Percentiles rank a stretch among this genome's conserved stretches.
Conservation (phyloP, 2,329 filamentous ascomycete genomes). For the Penicillium sp. region DNA sequence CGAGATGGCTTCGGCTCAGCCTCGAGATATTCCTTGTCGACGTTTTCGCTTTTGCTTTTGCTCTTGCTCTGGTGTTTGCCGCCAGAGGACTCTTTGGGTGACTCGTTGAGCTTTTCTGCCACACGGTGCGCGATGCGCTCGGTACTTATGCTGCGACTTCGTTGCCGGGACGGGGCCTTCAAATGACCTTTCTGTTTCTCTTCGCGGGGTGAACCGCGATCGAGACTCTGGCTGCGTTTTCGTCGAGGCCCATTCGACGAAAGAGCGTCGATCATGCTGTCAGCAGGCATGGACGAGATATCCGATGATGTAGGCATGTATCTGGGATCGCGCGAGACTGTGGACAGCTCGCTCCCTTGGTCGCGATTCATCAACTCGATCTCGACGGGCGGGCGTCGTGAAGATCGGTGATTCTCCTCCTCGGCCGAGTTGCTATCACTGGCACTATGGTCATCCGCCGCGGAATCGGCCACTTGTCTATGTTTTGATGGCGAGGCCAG, state of each 20-base stretch:
- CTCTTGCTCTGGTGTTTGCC: slow-evolving; percentile 38
- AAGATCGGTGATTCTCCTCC: slow-evolving; percentile 70
- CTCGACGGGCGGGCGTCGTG: slow-evolving; percentile 68
- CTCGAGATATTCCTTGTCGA: slow-evolving; percentile 44
- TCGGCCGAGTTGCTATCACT: slow-evolving; percentile 72
- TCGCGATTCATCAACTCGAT: slow-evolving; percentile 72
- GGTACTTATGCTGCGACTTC: slow-evolving; percentile 60
- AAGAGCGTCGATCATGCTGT: slow-evolving; percentile 60
- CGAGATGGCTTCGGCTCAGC: slow-evolving; percentile 45
- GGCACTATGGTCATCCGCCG: slow-evolving; percentile 59
- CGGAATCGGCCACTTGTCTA: slow-evolving; percentile 30
- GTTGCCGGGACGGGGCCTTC: slow-evolving; percentile 54
- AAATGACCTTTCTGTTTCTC: slow-evolving; percentile 47
- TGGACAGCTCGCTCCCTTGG: slow-evolving; percentile 62
- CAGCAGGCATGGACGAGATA: slow-evolving; percentile 75
- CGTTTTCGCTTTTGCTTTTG: slow-evolving; percentile 37
- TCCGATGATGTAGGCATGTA: slow-evolving; percentile 71
- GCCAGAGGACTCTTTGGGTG: slow-evolving; percentile 44
- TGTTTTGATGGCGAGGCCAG: slow-evolving; percentile 45
- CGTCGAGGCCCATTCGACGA: slow-evolving; percentile 44
- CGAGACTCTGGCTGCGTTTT: slow-evolving; percentile 49
- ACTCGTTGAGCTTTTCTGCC: slow-evolving; percentile 59
- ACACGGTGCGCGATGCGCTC: slow-evolving; percentile 64
- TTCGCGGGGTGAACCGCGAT: slow-evolving; percentile 35
- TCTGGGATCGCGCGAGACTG: slow-evolving; percentile 54